These are phyloP conservation scores for Ceratobasidium theobromae DNA, from an alignment of 1,284 basidiomycete genomes.

Conservation along the genomic window DNA sequence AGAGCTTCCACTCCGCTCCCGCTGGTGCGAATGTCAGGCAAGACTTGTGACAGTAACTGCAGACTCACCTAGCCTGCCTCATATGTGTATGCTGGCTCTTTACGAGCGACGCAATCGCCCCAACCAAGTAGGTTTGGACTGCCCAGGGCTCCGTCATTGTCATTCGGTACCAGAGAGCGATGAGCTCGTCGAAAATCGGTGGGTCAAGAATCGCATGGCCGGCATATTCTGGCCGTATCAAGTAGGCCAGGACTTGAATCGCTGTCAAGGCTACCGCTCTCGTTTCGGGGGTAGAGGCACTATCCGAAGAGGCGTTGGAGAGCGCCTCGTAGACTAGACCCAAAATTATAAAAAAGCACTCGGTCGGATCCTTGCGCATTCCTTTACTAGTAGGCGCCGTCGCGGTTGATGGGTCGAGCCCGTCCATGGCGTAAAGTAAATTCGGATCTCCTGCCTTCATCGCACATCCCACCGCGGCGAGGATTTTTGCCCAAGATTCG, in stretches of 20 bases:
- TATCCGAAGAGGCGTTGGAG: constrained; percentile 63
- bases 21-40: neutral
- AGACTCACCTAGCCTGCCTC: neutral
- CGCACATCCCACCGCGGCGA: constrained; percentile 82
- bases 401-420: constrained; percentile 51
- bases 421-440: constrained; percentile 81
- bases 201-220: constrained; percentile 80
- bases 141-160: constrained; percentile 80
- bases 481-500: constrained; percentile 77
- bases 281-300: constrained; percentile 46
- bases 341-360: constrained; percentile 87
- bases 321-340: constrained; percentile 92
- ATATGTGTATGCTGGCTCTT: constrained; percentile 50
- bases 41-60: no score
- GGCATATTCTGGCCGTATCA: constrained; percentile 77
- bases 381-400: constrained; percentile 40
- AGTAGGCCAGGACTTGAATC: constrained; percentile 74
- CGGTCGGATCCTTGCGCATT: constrained; percentile 67
- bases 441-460: constrained; percentile 72
- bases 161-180: constrained; percentile 85
- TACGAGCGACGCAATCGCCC: constrained; percentile 68
- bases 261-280: constrained; percentile 61
- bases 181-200: constrained; percentile 86
- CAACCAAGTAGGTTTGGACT: constrained; percentile 75
- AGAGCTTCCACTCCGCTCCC: neutral